Evolutionary conservation across 225 moss, liverwort and hornwort species (phyloP), one percentile per base, ranked within the genome.

Genomic region (Marchantia paleacea): DNA sequence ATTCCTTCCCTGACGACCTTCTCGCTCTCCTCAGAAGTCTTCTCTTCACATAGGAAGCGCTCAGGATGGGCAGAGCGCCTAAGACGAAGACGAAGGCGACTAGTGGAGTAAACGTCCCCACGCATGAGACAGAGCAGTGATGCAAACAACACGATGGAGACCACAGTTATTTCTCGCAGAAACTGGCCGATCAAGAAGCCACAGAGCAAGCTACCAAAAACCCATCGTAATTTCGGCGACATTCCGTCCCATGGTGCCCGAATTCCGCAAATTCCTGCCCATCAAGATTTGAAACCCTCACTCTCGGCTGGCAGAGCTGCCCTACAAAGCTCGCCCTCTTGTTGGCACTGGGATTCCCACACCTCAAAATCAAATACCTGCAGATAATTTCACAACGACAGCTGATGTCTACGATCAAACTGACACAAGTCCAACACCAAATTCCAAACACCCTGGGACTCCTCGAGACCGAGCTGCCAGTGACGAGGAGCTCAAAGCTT

Each of bases 131-230:
- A 69, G 7, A 72, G 10, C 72, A 77, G 62, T 26, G 67, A 22
- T 15, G 69, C 52, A 49, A 62, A 69, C 18, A 71, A 68, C 48
- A 51, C 14, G 20, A 75, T 55, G 18, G 16, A 24, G 9, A 68
- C 1, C 0, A 75, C 22, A 7, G 10, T 55, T 39, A 26, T 65
- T 18, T 69, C 78, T 20, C 53, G 71, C 51, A 77, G 30, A 15
- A 72, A 76, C 70, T 25, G 69, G 75, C 73, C 24, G 49, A 79
- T 13, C 61, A 82, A 65, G 63, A 75, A 73, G 15, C 55, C 52
- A n/a, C 68, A 78, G 19, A 72, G 29, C 4, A 77, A 48, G 10
- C 68, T 26, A 65, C 73, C 22, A 10, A 74, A 0, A 39, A 78
- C 52, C 68, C 68, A 53, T 79, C 79, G 67, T 30, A 24, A 18